phyloP scores from a whole-genome alignment of 495 filamentous ascomycete genomes.

The Xylaria nigripes region DNA sequence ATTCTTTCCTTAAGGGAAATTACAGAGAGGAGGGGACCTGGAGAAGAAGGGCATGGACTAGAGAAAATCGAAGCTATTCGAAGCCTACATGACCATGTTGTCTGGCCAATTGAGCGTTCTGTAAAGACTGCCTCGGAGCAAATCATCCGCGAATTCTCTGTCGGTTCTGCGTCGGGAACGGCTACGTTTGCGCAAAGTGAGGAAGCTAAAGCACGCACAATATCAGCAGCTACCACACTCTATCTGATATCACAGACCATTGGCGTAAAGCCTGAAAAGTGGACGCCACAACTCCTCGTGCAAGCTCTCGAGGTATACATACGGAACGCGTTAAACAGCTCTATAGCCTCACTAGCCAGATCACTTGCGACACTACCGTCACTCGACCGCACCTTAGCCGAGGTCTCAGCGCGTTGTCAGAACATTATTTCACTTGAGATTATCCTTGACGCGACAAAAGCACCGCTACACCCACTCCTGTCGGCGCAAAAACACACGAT shows the following conservation, averaged over 20 bases:
- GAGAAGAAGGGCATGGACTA: constrained; percentile 69
- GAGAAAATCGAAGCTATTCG: constrained; percentile 60
- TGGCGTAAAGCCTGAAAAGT: constrained; percentile 38
- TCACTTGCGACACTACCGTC: constrained; percentile 72
- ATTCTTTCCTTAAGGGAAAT: constrained; percentile 64
- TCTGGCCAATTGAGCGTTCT: constrained; percentile 60
- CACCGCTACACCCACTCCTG: constrained; percentile 57
- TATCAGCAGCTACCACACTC: constrained; percentile 67
- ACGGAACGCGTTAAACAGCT: constrained; percentile 62
- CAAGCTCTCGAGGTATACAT: constrained; percentile 75
- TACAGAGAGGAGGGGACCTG: constrained; percentile 51
- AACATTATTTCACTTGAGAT: constrained; percentile 81
- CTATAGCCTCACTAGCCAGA: constrained; percentile 59
- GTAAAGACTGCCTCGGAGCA: constrained; percentile 67
- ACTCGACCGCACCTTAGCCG: constrained; percentile 71
- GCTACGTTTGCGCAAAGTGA: constrained; percentile 72
- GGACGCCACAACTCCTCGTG: constrained; percentile 63
- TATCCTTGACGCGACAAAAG: constrained; percentile 59
- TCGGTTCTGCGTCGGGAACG: constrained; percentile 50
- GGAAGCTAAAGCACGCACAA: constrained; percentile 62
- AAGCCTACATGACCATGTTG: constrained; percentile 56
- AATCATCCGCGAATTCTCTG: constrained; percentile 72
- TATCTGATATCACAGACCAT: constrained; percentile 69
- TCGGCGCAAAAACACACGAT: constrained; percentile 20
- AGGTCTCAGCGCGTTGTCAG: constrained; percentile 78